Conservation (phyloP, 23 red algal species). For the Gracilaria domingensis region DNA sequence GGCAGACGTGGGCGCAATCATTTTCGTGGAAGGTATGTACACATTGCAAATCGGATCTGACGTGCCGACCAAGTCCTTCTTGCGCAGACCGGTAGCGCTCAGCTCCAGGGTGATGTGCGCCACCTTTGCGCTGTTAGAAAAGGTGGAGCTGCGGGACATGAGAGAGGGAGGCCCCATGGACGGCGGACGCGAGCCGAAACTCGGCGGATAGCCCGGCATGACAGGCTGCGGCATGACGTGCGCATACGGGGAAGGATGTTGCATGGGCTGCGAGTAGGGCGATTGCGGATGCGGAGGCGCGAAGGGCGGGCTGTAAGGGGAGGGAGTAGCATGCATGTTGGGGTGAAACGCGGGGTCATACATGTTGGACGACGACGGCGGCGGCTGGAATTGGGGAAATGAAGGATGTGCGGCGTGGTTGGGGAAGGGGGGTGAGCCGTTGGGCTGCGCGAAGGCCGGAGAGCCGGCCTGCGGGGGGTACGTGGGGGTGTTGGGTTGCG, state of each 20-base stretch:
- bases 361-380: too few relatives aligned
- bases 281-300: background rate
- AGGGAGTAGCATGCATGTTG: background rate
- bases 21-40: background rate
- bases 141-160: background rate
- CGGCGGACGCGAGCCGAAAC: background rate
- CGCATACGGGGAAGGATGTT: background rate
- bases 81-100: constrained; percentile 46
- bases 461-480: background rate
- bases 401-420: background rate
- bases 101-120: constrained; percentile 60
- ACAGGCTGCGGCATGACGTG: background rate
- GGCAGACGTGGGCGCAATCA: background rate
- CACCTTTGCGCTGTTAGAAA: background rate
- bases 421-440: background rate
- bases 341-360: too few relatives aligned
- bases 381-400: background rate
- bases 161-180: background rate
- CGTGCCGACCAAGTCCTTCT: constrained; percentile 57
- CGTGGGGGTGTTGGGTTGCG: background rate
- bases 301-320: background rate
- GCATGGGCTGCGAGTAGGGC: background rate
- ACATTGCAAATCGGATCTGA: constrained; percentile 63
- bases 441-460: background rate
- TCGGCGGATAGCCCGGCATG: background rate